Base-by-base conservation (phyloP, 345 rosid species). In the Leavenworthia alabamica region DNA sequence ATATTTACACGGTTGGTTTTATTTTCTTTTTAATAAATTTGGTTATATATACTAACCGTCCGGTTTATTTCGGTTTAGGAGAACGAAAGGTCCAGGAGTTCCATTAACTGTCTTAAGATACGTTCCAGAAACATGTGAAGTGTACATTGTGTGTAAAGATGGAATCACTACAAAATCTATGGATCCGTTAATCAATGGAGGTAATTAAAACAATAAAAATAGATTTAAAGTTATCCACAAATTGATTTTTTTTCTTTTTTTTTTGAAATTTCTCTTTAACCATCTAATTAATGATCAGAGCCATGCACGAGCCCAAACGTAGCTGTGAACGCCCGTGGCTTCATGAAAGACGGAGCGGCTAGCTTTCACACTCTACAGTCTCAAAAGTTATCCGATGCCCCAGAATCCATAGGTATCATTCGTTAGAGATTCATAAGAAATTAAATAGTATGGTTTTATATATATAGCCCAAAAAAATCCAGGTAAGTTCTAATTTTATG, bases 91-190 rank as follows among this genome's bases (percentile, higher is more conserved):
- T 55, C 73, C 74, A 31, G 80, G 81, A 52, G 74, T 78, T 54
- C 89, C 94, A 17, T 66, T 60, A 24, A 74, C 77, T 45, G 83
- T 90, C 55, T 68, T 80, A 44, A 82, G 68, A 68, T 62, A 39
- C 69, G 75, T 86, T 47, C 88, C 94, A 47, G 78, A 64, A 42
- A 62, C 75, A 43, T 84, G 88, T 49, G 73, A 80, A 44, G 49
- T 81, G 39, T 77, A 75, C 66, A 73, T 90, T 56, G 80, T 88
- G 51, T 81, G 75, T 60, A 79, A 59, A 45, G 67, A 51, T 40
- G 63, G 68, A 68, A 48, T 80, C 62, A 50, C 82, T 67, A 71
- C 77, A 46, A 81, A 78, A 68, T 82, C 84, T 58, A 78, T 76
- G 71, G 70, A 37, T 58, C 43, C 62, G 11, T 33, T 73, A 37